phyloP scores from a whole-genome alignment of 2,329 filamentous ascomycete genomes.

The Xylaria sp. region DNA sequence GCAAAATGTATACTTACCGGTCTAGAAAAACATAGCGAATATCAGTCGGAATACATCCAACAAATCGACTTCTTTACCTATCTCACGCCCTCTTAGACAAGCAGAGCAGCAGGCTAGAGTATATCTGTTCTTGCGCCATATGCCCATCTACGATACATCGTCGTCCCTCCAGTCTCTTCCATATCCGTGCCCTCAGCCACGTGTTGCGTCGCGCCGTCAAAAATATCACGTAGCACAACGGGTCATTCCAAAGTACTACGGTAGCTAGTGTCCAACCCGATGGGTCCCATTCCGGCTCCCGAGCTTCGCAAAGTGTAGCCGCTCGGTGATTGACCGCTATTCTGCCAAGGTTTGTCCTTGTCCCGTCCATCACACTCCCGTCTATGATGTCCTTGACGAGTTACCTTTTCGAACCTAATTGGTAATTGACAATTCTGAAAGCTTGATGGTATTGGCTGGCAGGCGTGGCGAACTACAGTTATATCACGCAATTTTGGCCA shows the following conservation, averaged over 20 bases:
- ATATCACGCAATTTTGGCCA: not conserved
- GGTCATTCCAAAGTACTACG: not conserved
- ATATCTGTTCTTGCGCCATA: too few species aligned
- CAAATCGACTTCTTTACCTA: too few species aligned
- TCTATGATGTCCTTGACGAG: not conserved
- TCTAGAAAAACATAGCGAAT: too few species aligned
- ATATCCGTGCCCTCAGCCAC: not conserved
- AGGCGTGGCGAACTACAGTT: slow-evolving; percentile 1
- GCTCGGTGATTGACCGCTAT: slow-evolving; percentile 19
- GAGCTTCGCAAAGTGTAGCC: slow-evolving; percentile 17
- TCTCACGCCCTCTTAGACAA: too few species aligned
- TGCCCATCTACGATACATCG: too few species aligned
- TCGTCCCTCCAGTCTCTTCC: too few species aligned
- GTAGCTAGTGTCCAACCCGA: too few species aligned
- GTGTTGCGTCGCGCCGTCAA: not conserved
- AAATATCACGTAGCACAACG: not conserved
- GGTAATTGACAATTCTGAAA: not conserved
- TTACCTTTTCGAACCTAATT: not conserved
- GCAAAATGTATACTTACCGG: too few species aligned
- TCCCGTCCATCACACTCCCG: slow-evolving; percentile 1
- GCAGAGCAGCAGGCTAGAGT: too few species aligned
- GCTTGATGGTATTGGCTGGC: not conserved
- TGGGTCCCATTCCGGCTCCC: slow-evolving; percentile 1
- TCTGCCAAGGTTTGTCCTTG: slow-evolving; percentile 17
- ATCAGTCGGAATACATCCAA: not conserved